Percentiles rank a stretch among this genome's conserved stretches.
These are phyloP conservation scores for Tetrastigma voinierianum DNA, from an alignment of 164 flowering plant species.

Conservation along the genomic window DNA sequence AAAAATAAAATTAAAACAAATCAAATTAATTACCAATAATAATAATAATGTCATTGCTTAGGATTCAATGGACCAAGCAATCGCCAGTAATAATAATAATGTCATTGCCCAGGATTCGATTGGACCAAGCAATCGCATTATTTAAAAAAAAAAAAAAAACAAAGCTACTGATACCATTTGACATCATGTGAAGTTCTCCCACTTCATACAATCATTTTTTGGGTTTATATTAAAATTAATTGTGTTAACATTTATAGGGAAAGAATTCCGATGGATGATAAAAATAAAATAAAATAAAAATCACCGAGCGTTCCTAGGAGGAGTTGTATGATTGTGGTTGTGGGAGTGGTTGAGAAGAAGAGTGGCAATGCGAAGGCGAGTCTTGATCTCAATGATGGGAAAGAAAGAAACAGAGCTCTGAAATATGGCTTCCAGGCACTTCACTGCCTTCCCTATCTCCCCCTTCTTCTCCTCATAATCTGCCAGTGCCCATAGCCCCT, in stretches of 20 bases:
- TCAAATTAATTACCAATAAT: no score
- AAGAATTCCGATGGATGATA: not conserved
- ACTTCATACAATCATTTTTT: no score
- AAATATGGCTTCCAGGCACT: constrained; percentile 89
- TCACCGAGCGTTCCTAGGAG: constrained; percentile 75
- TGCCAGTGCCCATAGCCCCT: constrained; percentile 93
- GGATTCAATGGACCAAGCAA: no score
- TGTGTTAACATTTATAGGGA: not conserved
- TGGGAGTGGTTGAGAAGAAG: constrained; percentile 68
- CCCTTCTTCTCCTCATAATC: constrained; percentile 65
- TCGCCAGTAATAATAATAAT: no score
- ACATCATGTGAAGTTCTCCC: no score
- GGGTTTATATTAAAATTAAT: no score
- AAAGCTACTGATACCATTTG: no score
- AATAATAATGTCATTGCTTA: no score
- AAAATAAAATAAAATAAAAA: not conserved
- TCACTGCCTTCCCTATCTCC: constrained; percentile 65
- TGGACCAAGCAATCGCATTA: no score
- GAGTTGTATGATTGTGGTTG: constrained; percentile 81
- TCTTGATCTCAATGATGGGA: constrained; percentile 85
- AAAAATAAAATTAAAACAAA: no score
- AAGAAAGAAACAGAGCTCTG: constrained; percentile 72
- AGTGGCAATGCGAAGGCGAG: constrained; percentile 76
- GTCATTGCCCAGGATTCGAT: no score
- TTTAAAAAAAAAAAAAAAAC: not conserved